Base-by-base conservation (phyloP, 345 rosid genomes). In the Combretum micranthum region DNA sequence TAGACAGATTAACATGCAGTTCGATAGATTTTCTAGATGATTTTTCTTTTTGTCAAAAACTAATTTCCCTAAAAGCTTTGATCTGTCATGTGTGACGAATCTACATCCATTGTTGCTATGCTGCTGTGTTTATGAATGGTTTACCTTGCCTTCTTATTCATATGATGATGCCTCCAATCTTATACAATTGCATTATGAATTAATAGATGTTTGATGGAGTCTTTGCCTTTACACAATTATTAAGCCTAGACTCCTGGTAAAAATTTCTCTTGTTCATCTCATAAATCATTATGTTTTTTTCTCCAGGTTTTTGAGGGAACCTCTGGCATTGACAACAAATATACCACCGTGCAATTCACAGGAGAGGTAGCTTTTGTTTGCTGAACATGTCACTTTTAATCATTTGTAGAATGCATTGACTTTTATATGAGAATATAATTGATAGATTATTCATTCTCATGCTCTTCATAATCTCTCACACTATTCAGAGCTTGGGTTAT, bases 301-400 rank as follows among this genome's bases (percentile, higher is more conserved):
- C 49, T 14, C 4, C 61, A 89, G 95, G 95, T 89, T 56, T 89
- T 89, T 73, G 95, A 89, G 79, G 97, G 95, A 55, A 89, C 95
- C 50, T 89, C 97, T 64, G 97, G 97, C 52, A 89, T 89, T 67
- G 97, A 89, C 72, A 86, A 89, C 84, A 89, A 89, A 69, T 89
- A 51, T 68, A 89, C 97, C 20, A 86, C 94, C 2, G 95, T 88
- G 62, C 96, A 86, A 64, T 88, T 88, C 67, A 89, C 97, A 17
- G 97, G 97, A 53, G 95, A 89, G 94, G 95, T 86, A 63, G 18
- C 39, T 48, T 22, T 20, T 50, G 55, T 45, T 4, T 21, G 44
- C 26, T 9, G 0, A 47, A 50, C 22, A 14, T 55, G 11, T 4
- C 5, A 16, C 15, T 42, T 12, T 10, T 15, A 15, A 13, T 17